A percentile compares a stretch with the other conserved stretches of the same genome.
Conservation (phyloP, 1,284 basidiomycete genomes). For the Leccinum solheimii region DNA sequence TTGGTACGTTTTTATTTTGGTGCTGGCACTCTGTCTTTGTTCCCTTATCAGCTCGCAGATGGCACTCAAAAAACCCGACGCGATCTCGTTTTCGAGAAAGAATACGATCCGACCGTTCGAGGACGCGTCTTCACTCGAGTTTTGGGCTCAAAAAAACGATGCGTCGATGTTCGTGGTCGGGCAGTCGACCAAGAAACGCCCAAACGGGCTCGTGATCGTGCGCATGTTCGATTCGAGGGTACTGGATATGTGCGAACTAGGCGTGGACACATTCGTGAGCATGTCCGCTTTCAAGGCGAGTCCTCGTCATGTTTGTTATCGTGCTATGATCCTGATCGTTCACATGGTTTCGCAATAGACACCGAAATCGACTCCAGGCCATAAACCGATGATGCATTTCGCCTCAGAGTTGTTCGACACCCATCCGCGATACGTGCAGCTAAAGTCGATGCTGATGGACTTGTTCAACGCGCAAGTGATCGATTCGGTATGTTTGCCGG, state of each 20-base stretch:
- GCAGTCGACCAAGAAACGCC: slow-evolving; percentile 93
- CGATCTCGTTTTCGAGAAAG: slow-evolving; percentile 94
- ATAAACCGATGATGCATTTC: slow-evolving; percentile 94
- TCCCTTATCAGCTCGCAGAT: slow-evolving; percentile 52
- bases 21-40: not conserved
- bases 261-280: slow-evolving; percentile 76
- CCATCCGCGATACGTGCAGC: slow-evolving; percentile 86
- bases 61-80: slow-evolving; percentile 86
- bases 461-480: slow-evolving; percentile 89
- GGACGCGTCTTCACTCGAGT: slow-evolving; percentile 80
- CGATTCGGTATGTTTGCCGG: slow-evolving; percentile 80
- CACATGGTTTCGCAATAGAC: slow-evolving; percentile 51
- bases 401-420: slow-evolving; percentile 92
- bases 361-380: slow-evolving; percentile 86
- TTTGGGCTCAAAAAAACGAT: slow-evolving; percentile 95
- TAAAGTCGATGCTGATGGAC: slow-evolving; percentile 90
- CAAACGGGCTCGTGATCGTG: slow-evolving; percentile 84
- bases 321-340: not conserved
- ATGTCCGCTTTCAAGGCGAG: slow-evolving; percentile 86
- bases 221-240: slow-evolving; percentile 88
- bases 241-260: slow-evolving; percentile 94
- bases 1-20: slow-evolving; percentile 56
- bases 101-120: slow-evolving; percentile 94
- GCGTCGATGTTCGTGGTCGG: slow-evolving; percentile 90
- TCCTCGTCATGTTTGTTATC: not conserved